phyloP scores from a whole-genome alignment of 345 rosid species.

The Arabidopsis arenosa region DNA sequence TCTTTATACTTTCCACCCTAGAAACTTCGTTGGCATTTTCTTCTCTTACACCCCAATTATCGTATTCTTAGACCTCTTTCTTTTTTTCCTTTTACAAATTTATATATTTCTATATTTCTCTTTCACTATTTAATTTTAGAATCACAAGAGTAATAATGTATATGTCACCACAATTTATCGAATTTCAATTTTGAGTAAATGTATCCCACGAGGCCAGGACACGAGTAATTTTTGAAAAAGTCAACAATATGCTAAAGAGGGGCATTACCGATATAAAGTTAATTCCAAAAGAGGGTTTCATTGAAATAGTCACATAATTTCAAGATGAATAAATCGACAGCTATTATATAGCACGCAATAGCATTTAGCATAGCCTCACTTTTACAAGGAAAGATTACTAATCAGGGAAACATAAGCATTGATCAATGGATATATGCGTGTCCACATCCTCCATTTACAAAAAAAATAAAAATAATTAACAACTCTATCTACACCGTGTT shows the following conservation, averaged over 20 bases:
- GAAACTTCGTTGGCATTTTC: conserved; percentile 46
- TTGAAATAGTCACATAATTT: neutral
- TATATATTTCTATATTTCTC: conserved; percentile 24
- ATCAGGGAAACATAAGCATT: neutral
- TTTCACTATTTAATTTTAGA: no score
- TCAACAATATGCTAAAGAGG: conserved; percentile 6
- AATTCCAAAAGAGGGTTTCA: neutral
- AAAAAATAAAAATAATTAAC: neutral
- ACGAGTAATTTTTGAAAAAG: neutral
- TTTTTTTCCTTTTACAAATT: conserved; percentile 9
- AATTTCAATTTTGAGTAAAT: neutral
- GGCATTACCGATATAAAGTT: conserved; percentile 3
- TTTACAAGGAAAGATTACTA: neutral
- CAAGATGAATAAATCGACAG: neutral
- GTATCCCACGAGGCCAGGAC: neutral
- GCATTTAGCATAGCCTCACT: neutral
- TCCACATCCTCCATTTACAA: neutral
- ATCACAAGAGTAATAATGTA: neutral
- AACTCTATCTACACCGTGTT: neutral
- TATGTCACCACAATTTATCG: neutral
- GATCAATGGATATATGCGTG: neutral
- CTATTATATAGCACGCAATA: neutral
- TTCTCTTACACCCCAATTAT: conserved; percentile 45
- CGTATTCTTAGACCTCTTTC: conserved; percentile 39
- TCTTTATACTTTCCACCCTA: conserved; percentile 44